Base-by-base conservation (phyloP, 768 basidiomycete genomes). In the Termitomyces sp. region DNA sequence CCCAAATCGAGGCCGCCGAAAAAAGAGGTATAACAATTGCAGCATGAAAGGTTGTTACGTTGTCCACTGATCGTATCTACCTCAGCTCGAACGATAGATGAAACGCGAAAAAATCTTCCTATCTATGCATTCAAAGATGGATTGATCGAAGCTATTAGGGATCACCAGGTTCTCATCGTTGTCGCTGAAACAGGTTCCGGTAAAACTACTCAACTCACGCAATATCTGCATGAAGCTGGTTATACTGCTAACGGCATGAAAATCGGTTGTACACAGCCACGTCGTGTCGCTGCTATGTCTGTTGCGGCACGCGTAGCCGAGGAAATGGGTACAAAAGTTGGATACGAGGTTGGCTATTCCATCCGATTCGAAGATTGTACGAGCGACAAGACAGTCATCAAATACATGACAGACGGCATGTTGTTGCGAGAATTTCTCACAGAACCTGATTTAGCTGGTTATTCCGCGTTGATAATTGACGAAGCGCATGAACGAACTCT, bases 331-430 rank as follows among this genome's bases (percentile, higher is more conserved):
- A 90, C 87, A 3, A 90, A 98, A 70, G 87, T 99, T 40, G 97
- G 97, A 10, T 91, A 95, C 63, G 96, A 98, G 73, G 97, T 99
- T 48, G 97, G 97, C n/a, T 99, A 99, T 71, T 96, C 95, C 34
- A 99, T 99, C 63, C 92, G 97, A 32, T 99, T 99, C 73, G 97
- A 99, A 72, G 97, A 99, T 70, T 97, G 94, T 70, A 99, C 97
- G 19, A 97, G 93, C 75, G 94, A 98, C 77, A 98, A 97, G 77
- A 99, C 97, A 4, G 88, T 95, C 43, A 77, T 99, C 65, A 98
- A 99, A 72, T 99, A 99, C 72, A 97, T 99, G 97, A 99, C 97
- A 43, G 97, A 99, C 66, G 97, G 97, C 34, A 98, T 99, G 97
- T 78, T 99, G 26, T 74, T 98, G 44, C 82, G 97, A 65, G 94